phyloP scores from a whole-genome alignment of 2,329 filamentous ascomycete species.

The Botrytis deweyae region DNA sequence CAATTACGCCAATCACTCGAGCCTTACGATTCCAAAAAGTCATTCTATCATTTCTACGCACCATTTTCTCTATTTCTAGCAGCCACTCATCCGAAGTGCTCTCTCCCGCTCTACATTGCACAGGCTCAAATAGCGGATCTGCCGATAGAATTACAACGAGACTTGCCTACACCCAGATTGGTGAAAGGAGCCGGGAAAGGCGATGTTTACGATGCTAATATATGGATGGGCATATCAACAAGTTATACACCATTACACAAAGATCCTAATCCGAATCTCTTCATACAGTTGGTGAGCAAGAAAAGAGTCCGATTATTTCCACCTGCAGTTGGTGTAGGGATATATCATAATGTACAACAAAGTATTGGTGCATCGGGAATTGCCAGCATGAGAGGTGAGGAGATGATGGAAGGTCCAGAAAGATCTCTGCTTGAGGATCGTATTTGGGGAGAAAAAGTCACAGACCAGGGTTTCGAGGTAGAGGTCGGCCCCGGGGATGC shows the following conservation, averaged over 20 bases:
- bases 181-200: constrained; percentile 66
- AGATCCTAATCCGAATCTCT: constrained; percentile 92
- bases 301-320: constrained; percentile 74
- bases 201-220: constrained; percentile 80
- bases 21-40: constrained; percentile 27
- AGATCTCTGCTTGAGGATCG: constrained; percentile 62
- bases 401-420: constrained; percentile 89
- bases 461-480: constrained; percentile 39
- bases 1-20: not conserved
- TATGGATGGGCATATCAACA: constrained; percentile 85
- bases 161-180: constrained; percentile 67
- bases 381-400: constrained; percentile 61
- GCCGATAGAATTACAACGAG: constrained; percentile 58
- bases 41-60: constrained; percentile 48
- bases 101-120: constrained; percentile 69
- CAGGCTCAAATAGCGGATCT: constrained; percentile 73
- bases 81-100: constrained; percentile 11
- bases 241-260: constrained; percentile 89
- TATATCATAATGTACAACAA: constrained; percentile 58
- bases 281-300: constrained; percentile 73
- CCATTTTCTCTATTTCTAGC: constrained; percentile 39
- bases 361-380: constrained; percentile 42
- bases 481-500: constrained; percentile 64
- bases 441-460: constrained; percentile 59
- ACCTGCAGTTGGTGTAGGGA: constrained; percentile 58